Evolutionary conservation across 495 filamentous ascomycete genomes (phyloP), one percentile per base, ranked within the genome.

Genomic region (Hypoxylon perforatum): DNA sequence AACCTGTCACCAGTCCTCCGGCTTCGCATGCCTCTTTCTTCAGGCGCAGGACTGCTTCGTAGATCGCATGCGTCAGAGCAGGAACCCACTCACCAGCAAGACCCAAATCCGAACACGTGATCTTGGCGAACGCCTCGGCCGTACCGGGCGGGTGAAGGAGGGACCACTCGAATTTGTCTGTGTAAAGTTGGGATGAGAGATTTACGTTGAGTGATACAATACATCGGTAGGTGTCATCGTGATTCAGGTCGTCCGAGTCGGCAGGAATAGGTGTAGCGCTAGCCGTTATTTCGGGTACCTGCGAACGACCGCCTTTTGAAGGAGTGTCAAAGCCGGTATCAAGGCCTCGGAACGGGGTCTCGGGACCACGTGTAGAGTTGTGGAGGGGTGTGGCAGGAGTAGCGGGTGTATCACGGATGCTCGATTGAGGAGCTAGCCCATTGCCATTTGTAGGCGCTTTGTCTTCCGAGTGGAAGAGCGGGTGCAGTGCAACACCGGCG

Each of bases 121-220:
- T 84, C 69, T 91, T 91, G 45, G 95, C 96, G 76, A 98, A 98
- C 38, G 88, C 85, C 76, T 99, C 95, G 9, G 95, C 92, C 55
- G 95, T 90, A 12, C 96, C 93, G 0, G 91, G 89, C 3, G 93
- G 93, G 73, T 97, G 93, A 8, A 97, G 85, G 4, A 99, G 82
- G 15, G 95, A 97, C 95, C 95, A 99, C 74, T 99, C 95, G 67
- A 99, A 98, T 75, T 92, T 96, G 83, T 99, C 95, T 4, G 91
- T 94, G 77, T 97, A 98, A 15, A 98, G 87, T 57, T 91, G 88
- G 63, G 96, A 96, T 50, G 91, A 90, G 18, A 98, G 85, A 67
- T 97, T 97, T 70, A 99, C 93, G 75, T 91, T 96, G 19, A 99
- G 85, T 49, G 83, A 92, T 71, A 98, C 87, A 73, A 98, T 89